Evolutionary conservation across 805 yeast species (phyloP).

Genomic region (Cyberlindnera mycetangii): DNA sequence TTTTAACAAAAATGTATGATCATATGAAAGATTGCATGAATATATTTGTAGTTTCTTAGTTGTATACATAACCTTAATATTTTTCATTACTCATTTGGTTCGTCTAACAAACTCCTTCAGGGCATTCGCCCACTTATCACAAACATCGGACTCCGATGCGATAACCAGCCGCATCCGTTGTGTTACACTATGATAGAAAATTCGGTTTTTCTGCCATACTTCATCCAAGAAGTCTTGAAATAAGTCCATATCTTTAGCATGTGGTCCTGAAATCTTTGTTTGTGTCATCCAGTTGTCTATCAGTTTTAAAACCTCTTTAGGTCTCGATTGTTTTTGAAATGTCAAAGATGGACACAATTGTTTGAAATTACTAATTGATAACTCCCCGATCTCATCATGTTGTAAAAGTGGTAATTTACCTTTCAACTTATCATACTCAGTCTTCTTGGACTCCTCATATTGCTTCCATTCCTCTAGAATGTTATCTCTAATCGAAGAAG

Average conservation of each 20-base stretch:
- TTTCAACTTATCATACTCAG: constrained; percentile 16
- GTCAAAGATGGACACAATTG: constrained; percentile 8
- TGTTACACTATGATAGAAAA: constrained; percentile 13
- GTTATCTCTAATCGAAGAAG: constrained; percentile 18
- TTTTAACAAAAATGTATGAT: no score
- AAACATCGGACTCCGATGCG: constrained; percentile 7
- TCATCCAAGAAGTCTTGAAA: constrained; percentile 34
- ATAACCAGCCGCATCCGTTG: constrained; percentile 19
- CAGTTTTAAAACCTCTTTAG: constrained; percentile 34
- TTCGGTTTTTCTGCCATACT: constrained; percentile 28
- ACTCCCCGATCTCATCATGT: background rate
- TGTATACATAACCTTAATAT: no score
- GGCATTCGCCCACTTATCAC: constrained; percentile 14
- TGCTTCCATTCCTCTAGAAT: constrained; percentile 22
- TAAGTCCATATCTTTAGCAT: constrained; percentile 35
- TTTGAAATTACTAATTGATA: constrained; percentile 13
- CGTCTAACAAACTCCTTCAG: background rate
- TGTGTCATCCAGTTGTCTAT: constrained; percentile 37
- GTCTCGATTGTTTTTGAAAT: constrained; percentile 34
- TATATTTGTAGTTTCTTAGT: no score
- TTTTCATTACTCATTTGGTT: background rate
- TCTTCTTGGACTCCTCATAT: constrained; percentile 13
- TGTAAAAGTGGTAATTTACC: constrained; percentile 4
- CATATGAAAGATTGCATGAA: no score
- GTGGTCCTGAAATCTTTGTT: constrained; percentile 37